Base-by-base conservation (phyloP, 2,329 filamentous ascomycete genomes). In the Huntiella bhutanensis region DNA sequence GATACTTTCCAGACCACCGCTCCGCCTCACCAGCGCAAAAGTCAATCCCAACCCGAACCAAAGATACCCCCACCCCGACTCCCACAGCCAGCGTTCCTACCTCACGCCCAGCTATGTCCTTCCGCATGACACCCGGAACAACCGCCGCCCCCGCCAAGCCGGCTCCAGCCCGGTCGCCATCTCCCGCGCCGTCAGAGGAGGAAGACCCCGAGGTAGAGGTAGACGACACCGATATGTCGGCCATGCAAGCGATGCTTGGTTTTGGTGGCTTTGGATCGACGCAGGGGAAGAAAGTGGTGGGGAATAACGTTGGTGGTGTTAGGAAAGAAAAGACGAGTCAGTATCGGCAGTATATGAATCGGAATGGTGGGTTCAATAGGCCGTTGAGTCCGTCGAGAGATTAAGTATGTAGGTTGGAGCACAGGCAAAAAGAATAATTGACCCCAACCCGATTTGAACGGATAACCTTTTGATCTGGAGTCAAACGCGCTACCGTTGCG, bases 301-400 rank as follows among this genome's bases (percentile, higher is more conserved):
- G 91, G 2, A 98, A 98, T 58, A 77, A 86, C 57, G 75, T 80
- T 37, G 87, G 82, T 47, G 84, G 69, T 0, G 77, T 95, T 45
- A 69, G 80, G 54, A 95, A 91, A 69, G 85, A 91, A 64, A 95
- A 94, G 75, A 87, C 85, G 74, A 82, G 80, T 11, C 75, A 92
- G 67, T 96, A 95, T 58, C 73, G 91, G 54, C 91, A 98, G 71
- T 98, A 98, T 62, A 98, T 98, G 77, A 91, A 91, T 58, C 73
- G 82, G 48, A 68, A 77, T 44, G 82, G 82, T 47, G 82, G 82
- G 4, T 91, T 91, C 66, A 91, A 88, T 59, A 64, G 82, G 55
- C 82, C 82, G 40, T 64, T 87, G 45, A 82, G 78, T 60, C 76
- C 75, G 15, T 59, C 60, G 15, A 55, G 66, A 43, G 42, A 37